These are phyloP conservation scores for Xylariaceae sp. DNA, from an alignment of 2,329 filamentous ascomycete species.

Conservation along the genomic window DNA sequence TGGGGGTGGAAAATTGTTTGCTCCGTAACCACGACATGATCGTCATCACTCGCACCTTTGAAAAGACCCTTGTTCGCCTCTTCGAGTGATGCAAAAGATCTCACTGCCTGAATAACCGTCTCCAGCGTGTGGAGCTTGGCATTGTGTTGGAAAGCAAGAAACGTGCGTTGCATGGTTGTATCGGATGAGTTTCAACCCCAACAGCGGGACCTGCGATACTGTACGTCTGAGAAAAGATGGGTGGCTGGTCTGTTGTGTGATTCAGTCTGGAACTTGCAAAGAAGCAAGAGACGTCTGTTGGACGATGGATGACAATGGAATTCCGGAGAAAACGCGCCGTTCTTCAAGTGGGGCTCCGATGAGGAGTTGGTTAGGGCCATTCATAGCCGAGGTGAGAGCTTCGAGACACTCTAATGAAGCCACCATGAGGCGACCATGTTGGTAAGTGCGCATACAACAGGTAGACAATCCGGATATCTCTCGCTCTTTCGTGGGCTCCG, in stretches of 20 bases:
- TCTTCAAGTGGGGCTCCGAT: constrained; percentile 12
- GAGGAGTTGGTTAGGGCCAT: constrained; percentile 8
- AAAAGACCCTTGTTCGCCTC: constrained; percentile 50
- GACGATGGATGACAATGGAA: constrained; percentile 7
- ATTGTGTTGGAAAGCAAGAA: constrained; percentile 37
- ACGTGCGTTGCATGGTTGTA: constrained; percentile 34
- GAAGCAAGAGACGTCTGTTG: background rate
- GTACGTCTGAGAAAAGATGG: background rate
- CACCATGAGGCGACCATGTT: background rate
- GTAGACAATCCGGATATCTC: background rate
- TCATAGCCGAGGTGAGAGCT: constrained; percentile 6
- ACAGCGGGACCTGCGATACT: background rate
- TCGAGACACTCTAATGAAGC: background rate
- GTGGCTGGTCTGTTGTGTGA: background rate
- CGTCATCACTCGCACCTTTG: constrained; percentile 48
- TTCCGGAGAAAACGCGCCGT: constrained; percentile 14
- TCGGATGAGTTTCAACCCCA: background rate
- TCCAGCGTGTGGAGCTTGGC: constrained; percentile 31
- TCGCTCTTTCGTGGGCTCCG: background rate
- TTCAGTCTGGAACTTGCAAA: background rate
- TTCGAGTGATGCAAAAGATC: constrained; percentile 45
- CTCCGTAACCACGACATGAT: constrained; percentile 55
- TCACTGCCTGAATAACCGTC: constrained; percentile 38
- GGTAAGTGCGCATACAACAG: background rate
- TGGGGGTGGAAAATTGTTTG: constrained; percentile 72